Conservation (phyloP, 2,329 filamentous ascomycete genomes). For the Xylaria sp. region DNA sequence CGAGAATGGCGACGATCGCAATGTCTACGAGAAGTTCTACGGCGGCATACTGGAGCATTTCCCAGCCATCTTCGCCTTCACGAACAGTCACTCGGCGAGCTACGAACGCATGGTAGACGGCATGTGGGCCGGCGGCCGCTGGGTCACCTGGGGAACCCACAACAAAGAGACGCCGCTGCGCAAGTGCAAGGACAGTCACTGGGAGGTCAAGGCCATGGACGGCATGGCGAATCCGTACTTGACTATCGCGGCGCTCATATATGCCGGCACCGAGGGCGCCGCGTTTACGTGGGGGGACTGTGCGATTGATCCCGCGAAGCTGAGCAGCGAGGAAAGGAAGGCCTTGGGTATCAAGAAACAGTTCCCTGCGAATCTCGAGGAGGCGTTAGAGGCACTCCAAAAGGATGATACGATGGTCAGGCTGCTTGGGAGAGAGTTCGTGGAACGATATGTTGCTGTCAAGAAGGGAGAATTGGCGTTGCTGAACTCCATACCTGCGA, state of each 20-base stretch:
- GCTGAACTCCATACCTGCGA: constrained; percentile 58
- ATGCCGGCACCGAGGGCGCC: constrained; percentile 66
- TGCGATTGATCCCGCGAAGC: constrained; percentile 60
- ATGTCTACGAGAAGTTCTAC: constrained; percentile 73
- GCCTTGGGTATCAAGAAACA: constrained; percentile 63
- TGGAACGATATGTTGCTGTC: constrained; percentile 65
- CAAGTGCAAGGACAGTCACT: constrained; percentile 72
- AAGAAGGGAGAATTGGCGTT: constrained; percentile 68
- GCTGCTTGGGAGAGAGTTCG: constrained; percentile 60
- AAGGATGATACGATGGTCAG: constrained; percentile 58
- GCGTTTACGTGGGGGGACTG: constrained; percentile 64
- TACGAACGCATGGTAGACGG: constrained; percentile 76
- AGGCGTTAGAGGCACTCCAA: constrained; percentile 64
- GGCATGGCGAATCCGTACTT: constrained; percentile 83
- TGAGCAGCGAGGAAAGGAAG: constrained; percentile 59
- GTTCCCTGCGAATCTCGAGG: constrained; percentile 64
- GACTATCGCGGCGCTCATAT: constrained; percentile 69
- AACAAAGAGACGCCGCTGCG: constrained; percentile 81
- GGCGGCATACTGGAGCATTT: constrained; percentile 75
- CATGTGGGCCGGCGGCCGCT: constrained; percentile 81
- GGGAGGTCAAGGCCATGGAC: constrained; percentile 83
- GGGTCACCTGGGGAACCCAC: constrained; percentile 83
- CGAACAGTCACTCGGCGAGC: constrained; percentile 70
- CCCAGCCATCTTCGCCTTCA: constrained; percentile 73
- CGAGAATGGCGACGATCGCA: constrained; percentile 50